Base-by-base conservation (phyloP, 73 alveolate genomes). In the Paraurostyla sp. region DNA sequence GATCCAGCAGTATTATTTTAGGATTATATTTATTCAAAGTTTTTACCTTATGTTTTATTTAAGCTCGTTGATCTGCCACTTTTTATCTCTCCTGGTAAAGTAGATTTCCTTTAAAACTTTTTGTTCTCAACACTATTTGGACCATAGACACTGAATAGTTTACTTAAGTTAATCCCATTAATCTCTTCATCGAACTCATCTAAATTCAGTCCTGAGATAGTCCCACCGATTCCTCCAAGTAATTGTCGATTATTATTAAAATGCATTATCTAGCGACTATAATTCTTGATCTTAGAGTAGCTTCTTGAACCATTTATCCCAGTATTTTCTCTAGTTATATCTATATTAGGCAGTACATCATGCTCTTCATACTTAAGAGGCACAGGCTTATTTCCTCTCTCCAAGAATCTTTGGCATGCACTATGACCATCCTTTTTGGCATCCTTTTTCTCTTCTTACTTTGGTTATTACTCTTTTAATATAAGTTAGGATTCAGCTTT, bases 381-480 rank as follows among this genome's bases (percentile, higher is more conserved):
- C n/a, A 81, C 71, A 6, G 91, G 91, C 49, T 81, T 81, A 45
- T 81, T 81, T 25, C 91, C 91, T 54, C 91, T 56, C 3, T 81
- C 82, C 49, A 81, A 13, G 83, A 81, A 81, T 40, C 91, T 68
- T 42, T 81, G 25, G 58, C 91, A 81, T 33, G 86, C 82, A 15
- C 41, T 65, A 38, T 65, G 82, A 25, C 41, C 29, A 27, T 60
- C 52, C 3, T 30, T n/a, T 41, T 42, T 73, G 23, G 41, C 3
- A 20, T 43, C 46, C 29, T 45, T 13, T 6, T 48, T n/a, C 49
- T 22, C 71, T 73, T 40, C 20, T n/a, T 22, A 40, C 0, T 45
- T 73, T 40, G 56, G 52, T 23, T 68, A n/a, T 11, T 73, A 43
- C 27, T 49, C 71, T 48, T 71, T 73, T 27, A 65, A 38, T 38